A percentile compares a stretch with the other conserved stretches of the same genome.
Conservation (phyloP, 2,329 filamentous ascomycete genomes). For the Hymenoscyphus fructigenus region DNA sequence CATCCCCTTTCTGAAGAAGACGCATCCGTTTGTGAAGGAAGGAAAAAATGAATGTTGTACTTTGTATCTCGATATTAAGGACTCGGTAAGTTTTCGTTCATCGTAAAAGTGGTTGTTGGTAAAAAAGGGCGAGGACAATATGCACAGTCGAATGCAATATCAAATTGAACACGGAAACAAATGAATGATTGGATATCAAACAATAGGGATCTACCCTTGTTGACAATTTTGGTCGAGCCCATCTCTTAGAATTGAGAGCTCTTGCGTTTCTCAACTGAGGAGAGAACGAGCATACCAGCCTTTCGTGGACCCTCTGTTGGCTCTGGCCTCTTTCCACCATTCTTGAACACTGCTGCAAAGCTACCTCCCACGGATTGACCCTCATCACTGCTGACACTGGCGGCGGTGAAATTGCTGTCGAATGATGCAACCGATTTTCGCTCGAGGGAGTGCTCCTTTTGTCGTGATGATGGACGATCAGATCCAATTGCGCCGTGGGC, state of each 20-base stretch:
- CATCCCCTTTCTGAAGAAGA: constrained; percentile 12
- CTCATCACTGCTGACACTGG: constrained; percentile 66
- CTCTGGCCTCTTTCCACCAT: constrained; percentile 56
- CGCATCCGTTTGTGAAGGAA: constrained; percentile 15
- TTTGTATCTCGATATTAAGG: constrained; percentile 29
- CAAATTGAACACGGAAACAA: constrained; percentile 36
- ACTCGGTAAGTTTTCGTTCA: constrained; percentile 32
- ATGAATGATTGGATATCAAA: constrained; percentile 34
- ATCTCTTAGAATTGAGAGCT: constrained; percentile 57
- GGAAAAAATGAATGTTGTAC: constrained; percentile 20
- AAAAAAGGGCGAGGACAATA: constrained; percentile 31
- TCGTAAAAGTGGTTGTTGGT: constrained; percentile 29
- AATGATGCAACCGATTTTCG: constrained; percentile 44
- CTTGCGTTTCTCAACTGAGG: constrained; percentile 88
- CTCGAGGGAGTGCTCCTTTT: constrained; percentile 61
- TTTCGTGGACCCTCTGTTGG: constrained; percentile 62
- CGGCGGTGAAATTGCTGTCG: constrained; percentile 54
- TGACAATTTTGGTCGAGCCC: constrained; percentile 23
- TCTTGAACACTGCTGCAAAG: constrained; percentile 67
- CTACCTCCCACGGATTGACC: constrained; percentile 57
- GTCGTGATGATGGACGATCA: constrained; percentile 71
- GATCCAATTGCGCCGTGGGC: constrained; percentile 85
- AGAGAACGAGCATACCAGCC: constrained; percentile 83
- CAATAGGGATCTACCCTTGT: constrained; percentile 36
- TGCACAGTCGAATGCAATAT: constrained; percentile 41